phyloP scores from a whole-genome alignment of 495 filamentous ascomycete genomes.

The Apiosordaria backusii region DNA sequence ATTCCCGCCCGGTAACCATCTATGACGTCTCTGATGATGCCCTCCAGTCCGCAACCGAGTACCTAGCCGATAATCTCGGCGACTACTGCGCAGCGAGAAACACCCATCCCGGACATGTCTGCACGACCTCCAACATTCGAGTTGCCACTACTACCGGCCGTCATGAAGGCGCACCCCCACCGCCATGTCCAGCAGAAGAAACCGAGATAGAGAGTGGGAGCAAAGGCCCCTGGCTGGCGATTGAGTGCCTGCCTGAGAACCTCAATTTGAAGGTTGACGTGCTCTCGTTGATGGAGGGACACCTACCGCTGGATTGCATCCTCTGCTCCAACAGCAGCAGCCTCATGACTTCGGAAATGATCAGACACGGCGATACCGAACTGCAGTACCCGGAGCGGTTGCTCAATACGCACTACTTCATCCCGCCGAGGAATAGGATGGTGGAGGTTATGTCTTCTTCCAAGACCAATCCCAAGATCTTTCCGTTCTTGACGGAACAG shows the following conservation, averaged over 20 bases:
- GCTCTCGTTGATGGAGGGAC: constrained; percentile 45
- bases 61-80: constrained; percentile 37
- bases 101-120: constrained; percentile 35
- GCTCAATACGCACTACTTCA: constrained; percentile 55
- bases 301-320: constrained; percentile 45
- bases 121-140: constrained; percentile 28
- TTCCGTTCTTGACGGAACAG: constrained; percentile 41
- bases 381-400: constrained; percentile 37
- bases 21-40: constrained; percentile 35
- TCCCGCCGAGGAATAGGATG: constrained; percentile 49
- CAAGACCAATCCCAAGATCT: constrained; percentile 41
- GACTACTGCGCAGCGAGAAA: constrained; percentile 27
- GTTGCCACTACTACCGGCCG: constrained; percentile 26
- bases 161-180: constrained; percentile 6
- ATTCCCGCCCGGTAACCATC: constrained; percentile 33
- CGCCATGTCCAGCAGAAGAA: constrained; percentile 12
- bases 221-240: constrained; percentile 45
- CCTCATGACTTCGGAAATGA: constrained; percentile 48
- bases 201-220: constrained; percentile 31
- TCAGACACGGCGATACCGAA: constrained; percentile 25
- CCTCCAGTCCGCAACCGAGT: constrained; percentile 28
- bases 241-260: constrained; percentile 57
- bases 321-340: constrained; percentile 52
- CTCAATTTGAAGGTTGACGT: constrained; percentile 49
- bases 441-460: constrained; percentile 59